Evolutionary conservation across 2,329 filamentous ascomycete species (phyloP).

Genomic region (Aureobasidium subglaciale): DNA sequence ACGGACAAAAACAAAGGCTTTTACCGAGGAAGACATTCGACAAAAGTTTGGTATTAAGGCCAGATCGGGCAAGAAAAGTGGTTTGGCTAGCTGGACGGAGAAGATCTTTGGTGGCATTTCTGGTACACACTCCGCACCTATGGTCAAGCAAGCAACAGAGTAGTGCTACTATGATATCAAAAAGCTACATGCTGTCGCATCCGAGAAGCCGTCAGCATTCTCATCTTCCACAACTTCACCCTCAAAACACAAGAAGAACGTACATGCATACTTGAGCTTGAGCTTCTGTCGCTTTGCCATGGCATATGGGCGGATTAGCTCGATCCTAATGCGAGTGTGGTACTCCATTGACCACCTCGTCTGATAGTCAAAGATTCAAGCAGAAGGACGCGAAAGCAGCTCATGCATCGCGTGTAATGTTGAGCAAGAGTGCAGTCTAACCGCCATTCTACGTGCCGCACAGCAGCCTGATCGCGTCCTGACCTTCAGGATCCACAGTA

Average conservation of each 20-base stretch:
- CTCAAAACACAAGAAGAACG: too few species aligned
- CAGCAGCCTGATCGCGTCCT: background rate
- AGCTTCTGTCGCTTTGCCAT: too few species aligned
- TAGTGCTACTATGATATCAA: background rate
- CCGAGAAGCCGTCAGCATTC: too few species aligned
- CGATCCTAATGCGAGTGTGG: too few species aligned
- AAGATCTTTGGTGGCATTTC: background rate
- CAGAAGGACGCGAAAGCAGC: too few species aligned
- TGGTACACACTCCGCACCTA: background rate
- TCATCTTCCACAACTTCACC: too few species aligned
- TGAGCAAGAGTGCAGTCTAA: background rate
- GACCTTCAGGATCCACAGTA: background rate
- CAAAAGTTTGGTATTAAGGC: constrained; percentile 43
- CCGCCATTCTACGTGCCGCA: background rate
- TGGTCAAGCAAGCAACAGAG: constrained; percentile 2
- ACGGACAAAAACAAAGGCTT: constrained; percentile 56
- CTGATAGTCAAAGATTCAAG: too few species aligned
- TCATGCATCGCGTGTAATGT: too few species aligned
- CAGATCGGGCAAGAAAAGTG: background rate
- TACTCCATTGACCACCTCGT: too few species aligned
- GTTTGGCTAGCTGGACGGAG: background rate
- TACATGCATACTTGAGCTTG: too few species aligned
- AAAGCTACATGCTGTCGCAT: too few species aligned
- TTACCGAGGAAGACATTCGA: constrained; percentile 58
- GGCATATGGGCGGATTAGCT: too few species aligned